Percentiles rank a stretch among this genome's conserved stretches.
Evolutionary conservation across 1,284 basidiomycete species (phyloP).

Genomic region (Termitomyces sp.): DNA sequence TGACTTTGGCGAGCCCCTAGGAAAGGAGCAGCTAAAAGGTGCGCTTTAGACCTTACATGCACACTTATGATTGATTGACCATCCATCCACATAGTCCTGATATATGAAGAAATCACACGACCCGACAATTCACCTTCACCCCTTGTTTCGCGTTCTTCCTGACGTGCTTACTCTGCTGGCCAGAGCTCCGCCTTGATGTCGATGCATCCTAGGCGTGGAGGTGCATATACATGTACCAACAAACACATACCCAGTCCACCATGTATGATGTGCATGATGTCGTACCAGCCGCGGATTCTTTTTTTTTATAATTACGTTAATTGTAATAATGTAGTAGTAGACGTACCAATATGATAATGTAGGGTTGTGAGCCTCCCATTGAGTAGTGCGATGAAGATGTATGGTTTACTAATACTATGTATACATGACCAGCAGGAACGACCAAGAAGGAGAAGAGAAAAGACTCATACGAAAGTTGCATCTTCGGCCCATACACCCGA

Average conservation of each 20-base stretch:
- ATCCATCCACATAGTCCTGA: conserved; percentile 32
- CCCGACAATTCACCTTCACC: conserved; percentile 17
- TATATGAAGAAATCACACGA: conserved; percentile 44
- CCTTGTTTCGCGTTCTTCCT: conserved; percentile 5
- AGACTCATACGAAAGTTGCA: not conserved
- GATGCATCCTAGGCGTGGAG: not conserved
- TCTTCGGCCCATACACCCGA: conserved; percentile 4
- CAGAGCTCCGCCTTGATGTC: not conserved
- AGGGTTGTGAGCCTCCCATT: not conserved
- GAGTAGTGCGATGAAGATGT: not conserved
- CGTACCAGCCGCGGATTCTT: not conserved
- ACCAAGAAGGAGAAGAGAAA: not conserved
- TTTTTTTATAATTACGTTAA: conserved; percentile 3
- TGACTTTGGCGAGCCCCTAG: conserved; percentile 64
- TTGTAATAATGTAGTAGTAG: conserved; percentile 7
- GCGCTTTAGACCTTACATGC: conserved; percentile 15
- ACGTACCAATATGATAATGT: conserved; percentile 6
- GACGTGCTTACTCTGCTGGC: conserved; percentile 4
- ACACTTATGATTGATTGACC: conserved; percentile 1
- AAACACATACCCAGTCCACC: not conserved
- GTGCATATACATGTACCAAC: not conserved
- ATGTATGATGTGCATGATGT: not conserved
- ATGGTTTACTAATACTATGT: not conserved
- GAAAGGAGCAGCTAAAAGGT: conserved; percentile 72
- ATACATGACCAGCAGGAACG: too few species aligned